Base-by-base conservation (phyloP, 768 basidiomycete species). In the Tulasnella sp. region DNA sequence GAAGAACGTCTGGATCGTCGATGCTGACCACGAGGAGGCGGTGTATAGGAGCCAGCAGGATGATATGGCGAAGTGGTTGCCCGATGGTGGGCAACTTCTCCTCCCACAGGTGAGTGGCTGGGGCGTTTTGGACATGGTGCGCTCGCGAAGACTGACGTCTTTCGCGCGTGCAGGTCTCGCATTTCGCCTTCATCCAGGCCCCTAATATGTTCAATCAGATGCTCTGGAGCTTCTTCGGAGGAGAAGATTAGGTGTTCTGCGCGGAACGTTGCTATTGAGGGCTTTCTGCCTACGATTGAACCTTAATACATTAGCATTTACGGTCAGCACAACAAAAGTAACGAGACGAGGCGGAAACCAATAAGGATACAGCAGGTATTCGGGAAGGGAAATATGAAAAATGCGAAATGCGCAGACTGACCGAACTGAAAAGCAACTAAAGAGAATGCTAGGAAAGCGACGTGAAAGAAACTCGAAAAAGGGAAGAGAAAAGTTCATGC, bases 131-230 rank as follows among this genome's bases (percentile, higher is more conserved):
- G n/a, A 1, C 7, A 1, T 27, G 56, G 39, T n/a, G 44, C 52
- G 44, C 21, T 56, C 34, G 56, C n/a, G 38, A 46, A 40, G 39
- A 31, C 73, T 10, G 31, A 34, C 6, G 40, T 7, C 34, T 72
- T 27, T 36, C 71, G 36, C 46, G 18, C 38, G 36, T 1, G 2
- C 46, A 75, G 74, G 74, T 75, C n/a, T 76, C 75, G 36, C 75
- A 76, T 52, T 76, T 76, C 38, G 75, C 75, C 34, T 76, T 76
- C 48, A 76, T 76, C 38, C 75, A 76, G 40, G 75, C 19, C 27
- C 75, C 75, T 16, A 18, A 62, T 24, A 34, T 12, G 38, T 76
- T 76, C 75, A 76, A 76, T 56, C 16, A 46, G 3, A 52, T 76
- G 75, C 46, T 76, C 14, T 39, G 36, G 75, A 34, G 31, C 27